phyloP scores from a whole-genome alignment of 345 rosid species.

The Dimocarpus longan region DNA sequence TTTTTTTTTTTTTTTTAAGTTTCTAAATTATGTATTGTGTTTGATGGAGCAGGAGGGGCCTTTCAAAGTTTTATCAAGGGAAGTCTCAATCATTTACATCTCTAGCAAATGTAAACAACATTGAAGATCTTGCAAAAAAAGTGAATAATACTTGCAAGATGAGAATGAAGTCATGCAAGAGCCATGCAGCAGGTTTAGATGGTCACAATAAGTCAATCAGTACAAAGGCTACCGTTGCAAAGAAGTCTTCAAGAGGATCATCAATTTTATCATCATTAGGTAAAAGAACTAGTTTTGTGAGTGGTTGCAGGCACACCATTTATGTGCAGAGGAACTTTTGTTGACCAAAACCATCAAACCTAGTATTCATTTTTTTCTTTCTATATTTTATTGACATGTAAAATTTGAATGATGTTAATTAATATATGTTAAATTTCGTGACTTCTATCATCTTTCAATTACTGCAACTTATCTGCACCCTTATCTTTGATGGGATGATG shows the following conservation, averaged over 20 bases:
- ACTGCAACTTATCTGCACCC: neutral
- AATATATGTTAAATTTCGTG: neutral
- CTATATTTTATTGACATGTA: neutral
- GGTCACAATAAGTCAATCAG: slow-evolving; percentile 27
- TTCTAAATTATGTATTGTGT: neutral
- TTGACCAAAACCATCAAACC: neutral
- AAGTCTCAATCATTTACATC: slow-evolving; percentile 84
- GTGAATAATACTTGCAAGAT: slow-evolving; percentile 17
- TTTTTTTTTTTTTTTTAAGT: neutral
- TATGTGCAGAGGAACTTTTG: slow-evolving; percentile 17
- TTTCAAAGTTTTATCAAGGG: slow-evolving; percentile 77
- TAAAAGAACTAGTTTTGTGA: slow-evolving; percentile 31
- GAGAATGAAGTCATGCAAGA: slow-evolving; percentile 49
- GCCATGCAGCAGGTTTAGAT: slow-evolving; percentile 53
- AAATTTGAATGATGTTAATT: neutral
- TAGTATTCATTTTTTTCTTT: neutral
- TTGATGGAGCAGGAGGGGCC: slow-evolving; percentile 54
- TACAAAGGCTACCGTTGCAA: slow-evolving; percentile 58
- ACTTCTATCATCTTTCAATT: slow-evolving; percentile 6
- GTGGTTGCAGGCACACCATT: slow-evolving; percentile 13
- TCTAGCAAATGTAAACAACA: slow-evolving; percentile 55
- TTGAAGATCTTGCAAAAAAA: slow-evolving; percentile 59
- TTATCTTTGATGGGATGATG: neutral
- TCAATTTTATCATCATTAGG: slow-evolving; percentile 40
- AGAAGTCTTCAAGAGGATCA: slow-evolving; percentile 49